Percentiles rank a stretch among this genome's conserved stretches.
Evolutionary conservation across 441 rosid genomes (phyloP).

Genomic region (Gossypium davidsonii): DNA sequence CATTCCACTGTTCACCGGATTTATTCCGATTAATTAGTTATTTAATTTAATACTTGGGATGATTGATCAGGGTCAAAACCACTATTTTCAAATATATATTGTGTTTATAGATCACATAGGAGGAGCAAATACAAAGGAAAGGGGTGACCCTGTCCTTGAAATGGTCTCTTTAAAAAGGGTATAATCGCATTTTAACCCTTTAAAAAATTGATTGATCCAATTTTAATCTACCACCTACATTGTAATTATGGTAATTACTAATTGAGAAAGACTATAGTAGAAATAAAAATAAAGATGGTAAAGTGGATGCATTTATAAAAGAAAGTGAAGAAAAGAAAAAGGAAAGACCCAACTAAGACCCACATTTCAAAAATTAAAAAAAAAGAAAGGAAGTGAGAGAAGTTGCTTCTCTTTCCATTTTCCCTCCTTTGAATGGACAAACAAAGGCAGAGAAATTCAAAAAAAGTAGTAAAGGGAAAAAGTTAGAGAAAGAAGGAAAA

Average conservation of each 20-base stretch:
- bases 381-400: not conserved
- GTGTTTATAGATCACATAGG: no score
- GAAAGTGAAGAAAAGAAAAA: not conserved
- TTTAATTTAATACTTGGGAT: no score
- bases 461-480: slow-evolving; percentile 35
- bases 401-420: not conserved
- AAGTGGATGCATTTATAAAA: not conserved
- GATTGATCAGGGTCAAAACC: no score
- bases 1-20: no score
- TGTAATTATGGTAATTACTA: no score
- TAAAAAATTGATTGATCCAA: no score
- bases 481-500: slow-evolving; percentile 26
- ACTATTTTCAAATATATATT: no score
- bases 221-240: not conserved
- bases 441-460: slow-evolving; percentile 43
- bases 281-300: not conserved
- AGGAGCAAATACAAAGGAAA: no score
- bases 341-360: not conserved
- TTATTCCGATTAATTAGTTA: no score
- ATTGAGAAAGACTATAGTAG: not conserved
- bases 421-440: slow-evolving; percentile 38
- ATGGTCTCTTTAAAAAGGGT: no score
- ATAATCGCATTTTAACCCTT: no score
- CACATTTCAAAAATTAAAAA: slow-evolving; percentile 24
- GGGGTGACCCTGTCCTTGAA: no score